Base-by-base conservation (phyloP, 208 protist species). In the Giardia duodenalis region DNA sequence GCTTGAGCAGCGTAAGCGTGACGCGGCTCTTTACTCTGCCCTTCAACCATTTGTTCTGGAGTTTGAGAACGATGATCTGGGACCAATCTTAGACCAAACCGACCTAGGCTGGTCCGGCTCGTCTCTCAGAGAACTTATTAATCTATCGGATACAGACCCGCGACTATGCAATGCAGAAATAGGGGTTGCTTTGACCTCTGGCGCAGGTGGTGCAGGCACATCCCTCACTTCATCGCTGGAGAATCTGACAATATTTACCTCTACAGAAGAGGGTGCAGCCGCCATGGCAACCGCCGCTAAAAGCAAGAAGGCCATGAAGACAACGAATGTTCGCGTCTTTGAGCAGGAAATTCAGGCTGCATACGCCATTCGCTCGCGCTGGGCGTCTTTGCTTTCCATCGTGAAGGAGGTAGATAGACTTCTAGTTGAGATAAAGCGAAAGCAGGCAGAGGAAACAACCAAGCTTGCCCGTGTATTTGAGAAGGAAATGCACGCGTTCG, bases 291-390 rank as follows among this genome's bases (percentile, higher is more conserved):
- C 86, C 4, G 86, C 4, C 4, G 42, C 3, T 46, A 89, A 46
- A n/a, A 43, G n/a, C 2, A 91, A 91, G 44, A 91, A 91, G n/a
- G 1, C 4, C 1, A 42, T 48, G 2, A 91, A 91, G 44, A 91
- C 88, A 1, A 45, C 45, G n/a, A 91, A 91, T n/a, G n/a, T 22
- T n/a, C n/a, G 45, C 2, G 44, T 91, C 45, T 47, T 47, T 45
- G 0, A 48, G 44, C 42, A 47, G 39, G 88, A 91, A 48, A 46
- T 91, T 1, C 44, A 47, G 4, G 88, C 88, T 2, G 88, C 88
- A 30, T 2, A 91, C 19, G 43, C 39, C 43, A 47, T 91, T 2
- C n/a, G 45, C 2, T 1, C 30, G 43, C n/a, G 45, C n/a, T 91
- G 1, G 10, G 10, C 44, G 4, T 4, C 88, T 42, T 1, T 91